Evolutionary conservation across 2,329 filamentous ascomycete genomes (phyloP), one percentile per base, ranked within the genome.

Genomic region (Paraphoma sp.): DNA sequence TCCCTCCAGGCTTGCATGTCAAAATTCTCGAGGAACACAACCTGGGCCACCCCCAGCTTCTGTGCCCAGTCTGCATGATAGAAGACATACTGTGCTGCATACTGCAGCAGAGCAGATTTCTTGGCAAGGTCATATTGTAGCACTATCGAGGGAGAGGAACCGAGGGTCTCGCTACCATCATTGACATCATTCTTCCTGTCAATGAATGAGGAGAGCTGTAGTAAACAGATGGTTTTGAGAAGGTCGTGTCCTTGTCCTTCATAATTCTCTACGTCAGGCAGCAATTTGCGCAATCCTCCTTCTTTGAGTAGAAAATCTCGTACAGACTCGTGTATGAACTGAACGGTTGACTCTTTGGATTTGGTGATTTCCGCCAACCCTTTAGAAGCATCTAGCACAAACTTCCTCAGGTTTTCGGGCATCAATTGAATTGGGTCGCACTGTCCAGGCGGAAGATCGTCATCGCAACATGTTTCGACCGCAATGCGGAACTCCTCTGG

Each of bases 261-360:
- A 11, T 38, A n/a, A 38, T 38, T 38, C n/a, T n/a, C 33, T 11
- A 6, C n/a, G 6, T 3, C 33, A 38, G 33, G 6, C n/a, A 38
- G 33, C 33, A 38, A 6, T 38, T 45, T 6, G 11, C 12, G 9
- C 6, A 45, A 12, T 7, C 43, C 43, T 9, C 23, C 43, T 45
- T 55, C 48, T 28, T 51, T 46, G 7, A 55, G 18, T n/a, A 55
- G 48, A 42, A 55, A 51, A n/a, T 55, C 53, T 44, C 40, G n/a
- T 10, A 51, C 42, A 9, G 48, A 51, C 28, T 51, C 53, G 36
- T 55, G 42, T 14, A 55, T 55, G 23, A 55, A 55, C n/a, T 55
- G 48, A 1, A 51, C 53, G 1, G 41, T 55, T 5, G 31, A 47
- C 5, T 45, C 17, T 17, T 30, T 40, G 8, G 42, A 51, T 41